Evolutionary conservation across 1,284 basidiomycete species (phyloP).

Genomic region (Salmacisia buchloeana): DNA sequence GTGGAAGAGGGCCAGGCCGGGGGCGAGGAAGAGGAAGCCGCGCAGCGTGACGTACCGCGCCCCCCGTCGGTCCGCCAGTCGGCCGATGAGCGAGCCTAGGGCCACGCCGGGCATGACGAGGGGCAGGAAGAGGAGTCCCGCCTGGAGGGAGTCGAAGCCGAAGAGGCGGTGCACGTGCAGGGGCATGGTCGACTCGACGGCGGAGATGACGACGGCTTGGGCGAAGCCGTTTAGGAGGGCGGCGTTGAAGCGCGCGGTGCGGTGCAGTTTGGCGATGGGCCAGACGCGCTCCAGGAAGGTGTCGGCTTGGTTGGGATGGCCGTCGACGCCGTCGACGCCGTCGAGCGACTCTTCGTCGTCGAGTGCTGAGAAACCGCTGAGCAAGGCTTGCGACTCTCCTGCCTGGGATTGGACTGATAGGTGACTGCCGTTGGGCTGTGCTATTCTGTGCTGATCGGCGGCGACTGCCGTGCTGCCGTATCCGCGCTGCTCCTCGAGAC

Average conservation of each 20-base stretch:
- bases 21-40: slow-evolving; percentile 1
- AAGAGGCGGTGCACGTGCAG: background rate
- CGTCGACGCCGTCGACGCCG: too few relatives aligned
- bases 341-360: background rate
- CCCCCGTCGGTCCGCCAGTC: background rate
- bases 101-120: background rate
- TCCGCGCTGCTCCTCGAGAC: background rate
- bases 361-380: background rate
- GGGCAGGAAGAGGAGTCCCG: background rate
- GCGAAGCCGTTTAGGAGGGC: background rate
- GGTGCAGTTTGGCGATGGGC: background rate
- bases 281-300: background rate
- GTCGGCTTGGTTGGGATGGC: too few relatives aligned
- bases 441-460: background rate
- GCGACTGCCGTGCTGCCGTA: background rate
- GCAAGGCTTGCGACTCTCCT: background rate
- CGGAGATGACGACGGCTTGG: background rate
- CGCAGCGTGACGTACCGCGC: background rate
- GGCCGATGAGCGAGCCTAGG: background rate
- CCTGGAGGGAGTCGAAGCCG: background rate
- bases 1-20: background rate
- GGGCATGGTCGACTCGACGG: background rate
- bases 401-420: background rate
- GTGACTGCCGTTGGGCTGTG: background rate
- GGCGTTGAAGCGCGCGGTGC: background rate